These are phyloP conservation scores for Phyllostachys edulis DNA, from an alignment of 176 grass and related monocot species.

Conservation along the genomic window DNA sequence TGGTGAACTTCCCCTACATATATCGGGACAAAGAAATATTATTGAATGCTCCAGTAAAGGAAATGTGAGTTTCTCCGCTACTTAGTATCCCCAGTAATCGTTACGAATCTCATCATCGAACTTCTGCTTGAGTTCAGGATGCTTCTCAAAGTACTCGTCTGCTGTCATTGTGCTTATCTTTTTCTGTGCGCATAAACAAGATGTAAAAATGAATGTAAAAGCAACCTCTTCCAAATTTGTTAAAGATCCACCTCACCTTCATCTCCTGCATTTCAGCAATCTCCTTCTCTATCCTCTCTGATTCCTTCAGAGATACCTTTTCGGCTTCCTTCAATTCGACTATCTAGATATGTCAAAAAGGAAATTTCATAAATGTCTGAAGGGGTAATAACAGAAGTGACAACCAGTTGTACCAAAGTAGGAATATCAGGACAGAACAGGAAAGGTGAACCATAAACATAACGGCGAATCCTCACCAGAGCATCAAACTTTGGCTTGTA, in stretches of 20 bases:
- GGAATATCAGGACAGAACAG: background rate
- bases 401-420: background rate
- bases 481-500: conserved; percentile 88
- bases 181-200: conserved; percentile 44
- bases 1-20: background rate
- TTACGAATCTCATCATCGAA: conserved; percentile 87
- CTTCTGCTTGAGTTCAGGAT: conserved; percentile 82
- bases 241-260: conserved; percentile 55
- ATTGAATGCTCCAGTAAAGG: conserved; percentile 21
- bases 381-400: background rate
- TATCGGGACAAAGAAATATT: conserved; percentile 19
- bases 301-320: conserved; percentile 61
- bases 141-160: conserved; percentile 78
- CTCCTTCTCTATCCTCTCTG: conserved; percentile 76
- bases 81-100: conserved; percentile 83
- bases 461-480: conserved; percentile 47
- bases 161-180: conserved; percentile 89
- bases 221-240: background rate
- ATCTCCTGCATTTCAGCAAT: conserved; percentile 78
- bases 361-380: conserved; percentile 1
- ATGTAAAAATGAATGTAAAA: background rate
- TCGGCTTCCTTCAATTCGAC: conserved; percentile 77
- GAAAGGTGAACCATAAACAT: conserved; percentile 2
- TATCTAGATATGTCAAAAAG: conserved; percentile 34
- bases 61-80: background rate